Evolutionary conservation across 2,329 filamentous ascomycete species (phyloP), one percentile per base, ranked within the genome.

Genomic region (Rhynchosporium secalis): DNA sequence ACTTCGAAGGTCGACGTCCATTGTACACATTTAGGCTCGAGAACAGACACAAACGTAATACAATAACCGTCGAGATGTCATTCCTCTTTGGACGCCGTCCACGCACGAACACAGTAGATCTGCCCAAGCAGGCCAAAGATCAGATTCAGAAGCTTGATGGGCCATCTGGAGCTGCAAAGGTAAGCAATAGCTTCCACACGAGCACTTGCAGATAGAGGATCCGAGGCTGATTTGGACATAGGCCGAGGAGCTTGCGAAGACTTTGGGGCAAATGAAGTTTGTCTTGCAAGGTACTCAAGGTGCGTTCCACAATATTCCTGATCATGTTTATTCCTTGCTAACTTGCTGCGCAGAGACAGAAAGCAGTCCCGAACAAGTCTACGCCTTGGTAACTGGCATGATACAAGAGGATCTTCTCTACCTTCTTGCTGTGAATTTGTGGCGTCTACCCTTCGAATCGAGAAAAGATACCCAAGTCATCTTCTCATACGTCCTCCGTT

Each of bases 401-500:
- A 89, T 97, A 70, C 87, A 93, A 74, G 92, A 97, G 78, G 92
- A 96, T 75, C 82, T 99, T 7, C 86, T 99, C 48, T 90, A 90
- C 70, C 82, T 90, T 57, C 87, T 99, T 62, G 92, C 94, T 26
- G 83, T 88, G 64, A 89, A 89, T 73, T 89, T 99, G 51, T 87
- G 91, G 76, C 86, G 88, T 57, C 84, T 99, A 4, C 92, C 94
- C 0, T 99, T 99, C 79, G 95, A 99, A 79, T 91, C 93, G 43
- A 88, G 94, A 72, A 98, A 97, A 80, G 94, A 97, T 74, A 91
- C 91, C 12, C 94, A 97, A 75, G 91, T 95, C 66, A 95, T 97
- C 74, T 95, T 98, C 78, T 96, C 92, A 46, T 95, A 94, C 75
- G 90, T 96, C 69, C 92, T 97, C 75, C 91, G 93, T 68, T 97